Base-by-base conservation (phyloP, 148 eudicot genomes). In the Camellia japonica region DNA sequence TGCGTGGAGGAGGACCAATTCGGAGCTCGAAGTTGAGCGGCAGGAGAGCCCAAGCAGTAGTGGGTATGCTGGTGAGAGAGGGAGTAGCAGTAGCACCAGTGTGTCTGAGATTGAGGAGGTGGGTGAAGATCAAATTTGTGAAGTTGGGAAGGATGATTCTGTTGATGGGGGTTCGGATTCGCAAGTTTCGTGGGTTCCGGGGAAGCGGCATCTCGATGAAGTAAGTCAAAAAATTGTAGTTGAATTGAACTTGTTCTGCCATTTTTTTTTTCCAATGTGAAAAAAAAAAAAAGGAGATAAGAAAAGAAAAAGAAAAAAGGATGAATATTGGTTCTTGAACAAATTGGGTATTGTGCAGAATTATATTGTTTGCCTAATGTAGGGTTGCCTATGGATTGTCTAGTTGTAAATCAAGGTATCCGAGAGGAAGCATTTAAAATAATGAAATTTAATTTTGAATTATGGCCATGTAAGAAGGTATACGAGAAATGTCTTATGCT, bases 61-160 rank as follows among this genome's bases (percentile, higher is more conserved):
- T 58, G 98, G 98, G 0, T 93, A 95, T 73, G 97, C 89, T 0
- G 97, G 94, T 16, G 98, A 89, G 81, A 90, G 91, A 71, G 97
- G 94, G 54, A 90, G 93, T 74, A 91, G 78, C 18, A 69, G 82
- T 43, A 89, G 74, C 43, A 84, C 85, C 10, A 90, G 87, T 82
- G 89, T 66, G 0, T 86, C 84, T 16, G 90, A 87, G 55, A 85
- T 82, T 54, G 92, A 87, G 49, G 96, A 87, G 75, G 79, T 85
- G 68, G 80, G 72, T 20, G 89, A 83, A 3, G 90, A 87, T 30
- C 86, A 86, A 66, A 87, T 81, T 52, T 64, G 77, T 0, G 87
- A 80, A 80, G 71, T 82, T 30, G 80, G 80, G 20, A 87, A 82
- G 64, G 78, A 62, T 8, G 85, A 75, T 18, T 67, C 58, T 16